Evolutionary conservation across 257 asterid species (phyloP).

Genomic region (Catharanthus roseus): DNA sequence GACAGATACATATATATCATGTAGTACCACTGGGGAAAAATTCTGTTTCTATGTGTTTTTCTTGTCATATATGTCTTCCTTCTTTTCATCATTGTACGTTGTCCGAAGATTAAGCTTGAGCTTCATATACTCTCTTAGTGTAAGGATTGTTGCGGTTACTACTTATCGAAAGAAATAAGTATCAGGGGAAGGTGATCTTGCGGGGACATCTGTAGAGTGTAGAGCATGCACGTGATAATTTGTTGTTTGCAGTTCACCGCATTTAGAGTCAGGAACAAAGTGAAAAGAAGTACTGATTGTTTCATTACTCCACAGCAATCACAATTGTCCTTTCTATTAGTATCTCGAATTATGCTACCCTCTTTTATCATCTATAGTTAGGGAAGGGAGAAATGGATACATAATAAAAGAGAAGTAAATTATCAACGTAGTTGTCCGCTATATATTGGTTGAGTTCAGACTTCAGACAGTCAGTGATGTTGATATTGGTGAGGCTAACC

Average conservation of each 20-base stretch:
- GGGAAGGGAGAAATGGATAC: neutral
- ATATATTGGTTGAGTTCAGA: neutral
- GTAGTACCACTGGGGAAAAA: neutral
- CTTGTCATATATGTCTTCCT: neutral
- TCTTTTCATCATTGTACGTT: no score
- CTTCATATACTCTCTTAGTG: neutral
- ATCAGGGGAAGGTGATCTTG: neutral
- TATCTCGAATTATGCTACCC: neutral
- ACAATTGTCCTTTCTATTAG: neutral
- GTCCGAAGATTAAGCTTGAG: neutral
- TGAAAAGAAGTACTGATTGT: neutral
- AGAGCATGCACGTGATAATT: neutral
- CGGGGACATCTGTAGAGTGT: neutral
- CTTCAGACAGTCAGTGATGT: neutral
- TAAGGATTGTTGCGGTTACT: neutral
- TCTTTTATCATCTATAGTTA: neutral
- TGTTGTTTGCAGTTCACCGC: neutral
- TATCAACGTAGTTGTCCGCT: neutral
- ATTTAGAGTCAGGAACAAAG: neutral
- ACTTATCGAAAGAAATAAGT: neutral
- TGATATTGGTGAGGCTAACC: constrained; percentile 1
- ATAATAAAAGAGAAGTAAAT: no score
- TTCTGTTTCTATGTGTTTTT: neutral
- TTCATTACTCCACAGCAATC: neutral
- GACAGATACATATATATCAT: neutral